These are phyloP conservation scores for Sporothrix brunneoviolacea DNA, from an alignment of 2,329 filamentous ascomycete species.

Conservation along the genomic window DNA sequence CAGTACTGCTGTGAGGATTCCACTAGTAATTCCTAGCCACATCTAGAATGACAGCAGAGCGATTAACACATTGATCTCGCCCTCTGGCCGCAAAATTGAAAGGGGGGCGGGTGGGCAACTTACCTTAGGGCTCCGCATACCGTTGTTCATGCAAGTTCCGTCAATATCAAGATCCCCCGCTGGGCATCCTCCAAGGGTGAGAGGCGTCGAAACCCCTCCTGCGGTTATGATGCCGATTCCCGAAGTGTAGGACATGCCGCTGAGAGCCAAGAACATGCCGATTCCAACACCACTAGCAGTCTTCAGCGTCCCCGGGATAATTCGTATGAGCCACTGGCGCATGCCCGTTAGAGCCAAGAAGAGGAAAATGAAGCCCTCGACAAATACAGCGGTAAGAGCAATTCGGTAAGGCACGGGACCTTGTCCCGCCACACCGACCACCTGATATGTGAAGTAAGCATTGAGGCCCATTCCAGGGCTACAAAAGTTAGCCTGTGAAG, in stretches of 20 bases:
- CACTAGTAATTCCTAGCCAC: constrained; percentile 80
- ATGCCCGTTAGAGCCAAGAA: constrained; percentile 60
- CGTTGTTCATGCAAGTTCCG: constrained; percentile 11
- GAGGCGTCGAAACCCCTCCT: constrained; percentile 61
- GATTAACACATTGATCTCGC: too few relatives aligned
- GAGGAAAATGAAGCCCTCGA: constrained; percentile 59
- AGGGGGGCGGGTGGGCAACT: background rate
- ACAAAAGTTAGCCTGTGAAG: background rate
- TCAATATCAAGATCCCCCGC: constrained; percentile 42
- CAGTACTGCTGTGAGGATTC: constrained; percentile 71
- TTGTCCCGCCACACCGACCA: constrained; percentile 53
- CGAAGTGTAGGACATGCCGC: constrained; percentile 66
- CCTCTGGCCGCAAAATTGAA: too few relatives aligned
- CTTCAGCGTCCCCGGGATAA: constrained; percentile 59
- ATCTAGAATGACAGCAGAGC: constrained; percentile 43
- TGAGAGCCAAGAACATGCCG: constrained; percentile 57
- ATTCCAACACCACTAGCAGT: constrained; percentile 60
- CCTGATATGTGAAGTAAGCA: constrained; percentile 62
- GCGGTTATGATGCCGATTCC: constrained; percentile 73
- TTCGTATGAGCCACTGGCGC: constrained; percentile 64
- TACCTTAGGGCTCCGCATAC: constrained; percentile 15
- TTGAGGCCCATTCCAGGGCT: constrained; percentile 64
- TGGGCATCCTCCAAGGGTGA: constrained; percentile 70
- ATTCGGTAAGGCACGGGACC: constrained; percentile 52
- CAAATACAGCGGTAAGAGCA: constrained; percentile 57